Evolutionary conservation across 805 yeast species (phyloP).

Genomic region (Starmerella gropengiesseri): DNA sequence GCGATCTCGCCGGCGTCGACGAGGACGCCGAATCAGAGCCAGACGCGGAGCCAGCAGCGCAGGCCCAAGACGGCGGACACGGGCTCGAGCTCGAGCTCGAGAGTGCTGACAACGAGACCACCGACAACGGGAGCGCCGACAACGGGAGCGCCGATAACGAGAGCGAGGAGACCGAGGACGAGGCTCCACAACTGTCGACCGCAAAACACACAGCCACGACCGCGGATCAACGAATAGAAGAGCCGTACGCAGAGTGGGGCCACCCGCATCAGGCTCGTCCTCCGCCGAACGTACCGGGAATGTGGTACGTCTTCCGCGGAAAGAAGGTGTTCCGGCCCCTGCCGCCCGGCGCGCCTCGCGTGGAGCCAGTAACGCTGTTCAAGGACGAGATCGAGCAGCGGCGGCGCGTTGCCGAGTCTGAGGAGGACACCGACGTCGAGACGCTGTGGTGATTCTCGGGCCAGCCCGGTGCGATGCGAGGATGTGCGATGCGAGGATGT

Average conservation of each 20-base stretch:
- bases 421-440: constrained; percentile 19
- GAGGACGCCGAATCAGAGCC: not conserved
- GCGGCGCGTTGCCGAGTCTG: constrained; percentile 10
- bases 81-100: not conserved
- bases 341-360: constrained; percentile 22
- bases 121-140: not conserved
- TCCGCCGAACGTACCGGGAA: constrained; percentile 27
- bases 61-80: not conserved
- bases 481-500: too few relatives aligned
- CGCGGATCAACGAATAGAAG: not conserved
- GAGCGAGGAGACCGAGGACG: not conserved
- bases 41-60: not conserved
- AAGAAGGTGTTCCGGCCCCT: constrained; percentile 31
- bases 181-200: not conserved
- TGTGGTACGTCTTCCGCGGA: constrained; percentile 33
- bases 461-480: not conserved
- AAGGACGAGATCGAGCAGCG: constrained; percentile 7
- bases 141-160: not conserved
- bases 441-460: not conserved
- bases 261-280: constrained; percentile 22
- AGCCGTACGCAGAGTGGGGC: not conserved
- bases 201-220: too few relatives aligned
- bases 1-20: not conserved
- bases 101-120: too few relatives aligned
- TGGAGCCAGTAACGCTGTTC: constrained; percentile 22